These are phyloP conservation scores for Pseudogymnoascus verrucosus DNA, from an alignment of 2,329 filamentous ascomycete species.

Conservation along the genomic window DNA sequence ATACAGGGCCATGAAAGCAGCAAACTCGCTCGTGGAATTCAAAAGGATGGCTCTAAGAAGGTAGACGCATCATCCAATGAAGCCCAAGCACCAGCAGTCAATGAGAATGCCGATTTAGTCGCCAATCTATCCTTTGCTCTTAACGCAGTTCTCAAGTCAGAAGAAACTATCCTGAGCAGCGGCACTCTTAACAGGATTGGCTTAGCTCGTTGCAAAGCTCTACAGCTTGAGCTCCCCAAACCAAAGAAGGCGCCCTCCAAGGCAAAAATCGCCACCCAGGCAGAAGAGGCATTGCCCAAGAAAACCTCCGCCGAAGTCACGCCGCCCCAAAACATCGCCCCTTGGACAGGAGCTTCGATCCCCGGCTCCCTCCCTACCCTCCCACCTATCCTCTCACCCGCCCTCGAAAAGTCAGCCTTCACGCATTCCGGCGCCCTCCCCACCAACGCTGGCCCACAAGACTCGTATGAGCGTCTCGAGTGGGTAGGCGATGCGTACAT, in stretches of 20 bases:
- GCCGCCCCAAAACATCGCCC: constrained; percentile 29
- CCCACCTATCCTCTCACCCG: constrained; percentile 51
- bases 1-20: constrained; percentile 23
- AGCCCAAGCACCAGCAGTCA: background rate
- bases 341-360: constrained; percentile 46
- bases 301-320: constrained; percentile 7
- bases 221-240: constrained; percentile 4
- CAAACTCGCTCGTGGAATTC: constrained; percentile 48
- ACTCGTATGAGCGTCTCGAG: constrained; percentile 72
- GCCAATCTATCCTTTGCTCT: constrained; percentile 1
- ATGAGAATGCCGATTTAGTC: background rate
- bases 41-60: constrained; percentile 38
- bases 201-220: background rate
- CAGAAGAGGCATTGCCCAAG: background rate
- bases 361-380: constrained; percentile 45
- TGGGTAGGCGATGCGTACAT: constrained; percentile 84
- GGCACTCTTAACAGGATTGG: constrained; percentile 2
- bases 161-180: background rate
- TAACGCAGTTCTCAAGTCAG: background rate
- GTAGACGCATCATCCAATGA: background rate
- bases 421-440: constrained; percentile 43
- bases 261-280: background rate
- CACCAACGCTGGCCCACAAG: constrained; percentile 26
- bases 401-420: constrained; percentile 56
- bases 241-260: background rate